Evolutionary conservation across 805 yeast species (phyloP), one percentile per base, ranked within the genome.

Genomic region (Lachancea waltii): DNA sequence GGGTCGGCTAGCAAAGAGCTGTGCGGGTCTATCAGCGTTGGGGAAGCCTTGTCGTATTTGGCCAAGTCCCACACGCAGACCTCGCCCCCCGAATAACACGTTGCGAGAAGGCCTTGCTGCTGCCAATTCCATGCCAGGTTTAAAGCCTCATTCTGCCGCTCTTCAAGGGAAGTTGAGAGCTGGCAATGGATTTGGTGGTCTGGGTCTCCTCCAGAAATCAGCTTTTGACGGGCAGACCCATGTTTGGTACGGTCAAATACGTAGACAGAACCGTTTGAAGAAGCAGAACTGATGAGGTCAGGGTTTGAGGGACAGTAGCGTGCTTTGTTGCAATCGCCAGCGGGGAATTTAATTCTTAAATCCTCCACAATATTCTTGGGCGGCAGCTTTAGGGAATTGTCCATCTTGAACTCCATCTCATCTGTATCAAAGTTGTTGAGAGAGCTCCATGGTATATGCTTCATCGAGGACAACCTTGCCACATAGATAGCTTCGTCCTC

Each of bases 171-270:
- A 14, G 29, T 24, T 11, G 41, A 67, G 9, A 62, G 63, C 5
- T 50, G 47, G n/a, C 79, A 63, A 7, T 67, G 58, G 11, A 79
- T 63, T 39, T 82, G 81, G 4, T 77, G 78, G 47, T 67, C 65
- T 49, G 63, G 63, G 7, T 36, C 40, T 11, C 21, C 18, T 11
- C 11, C 61, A 17, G 40, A 38, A 18, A 36, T 28, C 17, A 35
- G 20, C 9, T 61, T 40, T 3, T 72, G 69, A 29, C 60, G 63
- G 9, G 70, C 63, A 1, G 86, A 70, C 3, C 60, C 55, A 56
- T 85, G 95, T 55, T 85, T 86, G 0, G 97, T 87, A 48, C 92
- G 69, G 58, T 89, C 95, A 58, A 79, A 85, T 3, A 89, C 62
- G 36, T 70, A 75, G 9, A 81, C 65, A 10, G 71, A 65, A 1